A percentile compares a stretch with the other conserved stretches of the same genome.
Evolutionary conservation across 176 grass and related monocot species (phyloP).

Genomic region (Musa schizocarpa): DNA sequence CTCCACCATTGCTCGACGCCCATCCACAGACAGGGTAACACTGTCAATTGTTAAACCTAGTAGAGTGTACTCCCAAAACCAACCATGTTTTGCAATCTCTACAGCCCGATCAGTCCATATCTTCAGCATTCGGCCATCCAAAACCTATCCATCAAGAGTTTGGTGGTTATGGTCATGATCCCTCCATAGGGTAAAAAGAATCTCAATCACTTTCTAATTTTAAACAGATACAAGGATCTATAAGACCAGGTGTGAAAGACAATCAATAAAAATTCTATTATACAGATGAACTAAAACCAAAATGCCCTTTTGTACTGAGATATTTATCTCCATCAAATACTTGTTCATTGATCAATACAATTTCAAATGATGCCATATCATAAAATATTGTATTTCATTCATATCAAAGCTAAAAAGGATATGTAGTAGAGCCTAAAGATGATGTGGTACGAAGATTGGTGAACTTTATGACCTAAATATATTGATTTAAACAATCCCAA

Average conservation of each 20-base stretch:
- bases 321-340: too few relatives aligned
- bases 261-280: too few relatives aligned
- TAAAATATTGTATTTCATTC: not conserved
- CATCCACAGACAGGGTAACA: constrained; percentile 56
- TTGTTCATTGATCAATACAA: too few relatives aligned
- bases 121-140: constrained; percentile 83
- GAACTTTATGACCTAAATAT: not conserved
- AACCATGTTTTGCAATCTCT: constrained; percentile 56
- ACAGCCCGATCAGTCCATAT: constrained; percentile 63
- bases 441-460: not conserved
- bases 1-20: constrained; percentile 57
- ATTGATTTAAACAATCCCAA: not conserved
- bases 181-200: not conserved
- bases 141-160: constrained; percentile 30
- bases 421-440: not conserved
- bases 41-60: constrained; percentile 56
- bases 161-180: not conserved
- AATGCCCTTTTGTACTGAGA: too few relatives aligned
- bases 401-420: not conserved
- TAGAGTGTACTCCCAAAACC: constrained; percentile 82
- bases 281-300: too few relatives aligned
- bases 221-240: not conserved
- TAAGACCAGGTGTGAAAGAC: too few relatives aligned
- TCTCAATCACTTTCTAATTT: not conserved
- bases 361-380: too few relatives aligned